phyloP scores from a whole-genome alignment of 176 grass and related monocot species.

The Cenchrus purpureus region DNA sequence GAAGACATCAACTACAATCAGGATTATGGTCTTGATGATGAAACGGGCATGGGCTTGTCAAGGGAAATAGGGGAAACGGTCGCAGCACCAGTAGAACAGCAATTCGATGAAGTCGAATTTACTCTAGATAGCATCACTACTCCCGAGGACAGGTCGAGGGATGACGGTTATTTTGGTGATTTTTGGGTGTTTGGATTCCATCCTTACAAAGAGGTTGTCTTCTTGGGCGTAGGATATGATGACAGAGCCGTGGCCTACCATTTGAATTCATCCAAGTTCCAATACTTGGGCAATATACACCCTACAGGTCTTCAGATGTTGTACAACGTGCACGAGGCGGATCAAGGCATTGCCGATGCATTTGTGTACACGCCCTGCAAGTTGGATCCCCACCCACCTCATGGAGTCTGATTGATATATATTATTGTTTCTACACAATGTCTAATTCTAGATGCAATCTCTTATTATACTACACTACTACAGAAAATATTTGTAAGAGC shows the following conservation, averaged over 20 bases:
- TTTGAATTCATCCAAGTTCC: neutral
- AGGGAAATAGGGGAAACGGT: neutral
- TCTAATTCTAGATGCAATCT: too few relatives aligned
- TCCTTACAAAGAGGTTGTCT: neutral
- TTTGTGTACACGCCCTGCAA: slow-evolving; percentile 8
- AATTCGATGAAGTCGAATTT: neutral
- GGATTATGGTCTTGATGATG: too few relatives aligned
- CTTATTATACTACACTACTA: too few relatives aligned
- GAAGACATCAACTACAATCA: neutral
- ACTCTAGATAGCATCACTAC: neutral
- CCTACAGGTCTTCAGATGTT: too few relatives aligned
- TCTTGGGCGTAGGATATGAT: neutral
- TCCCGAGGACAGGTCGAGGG: too few relatives aligned
- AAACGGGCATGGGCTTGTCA: too few relatives aligned
- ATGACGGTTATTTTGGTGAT: neutral
- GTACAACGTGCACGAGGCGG: fast-evolving
- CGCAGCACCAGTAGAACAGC: neutral
- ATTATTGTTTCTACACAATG: too few relatives aligned
- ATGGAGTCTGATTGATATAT: too few relatives aligned
- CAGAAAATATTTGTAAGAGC: too few relatives aligned
- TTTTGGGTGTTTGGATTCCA: neutral
- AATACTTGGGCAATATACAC: neutral
- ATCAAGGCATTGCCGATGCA: neutral
- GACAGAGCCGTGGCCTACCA: neutral
- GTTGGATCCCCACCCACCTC: neutral